Conservation (phyloP, 306 rosid genomes). For the Pterocarpus santalinus region DNA sequence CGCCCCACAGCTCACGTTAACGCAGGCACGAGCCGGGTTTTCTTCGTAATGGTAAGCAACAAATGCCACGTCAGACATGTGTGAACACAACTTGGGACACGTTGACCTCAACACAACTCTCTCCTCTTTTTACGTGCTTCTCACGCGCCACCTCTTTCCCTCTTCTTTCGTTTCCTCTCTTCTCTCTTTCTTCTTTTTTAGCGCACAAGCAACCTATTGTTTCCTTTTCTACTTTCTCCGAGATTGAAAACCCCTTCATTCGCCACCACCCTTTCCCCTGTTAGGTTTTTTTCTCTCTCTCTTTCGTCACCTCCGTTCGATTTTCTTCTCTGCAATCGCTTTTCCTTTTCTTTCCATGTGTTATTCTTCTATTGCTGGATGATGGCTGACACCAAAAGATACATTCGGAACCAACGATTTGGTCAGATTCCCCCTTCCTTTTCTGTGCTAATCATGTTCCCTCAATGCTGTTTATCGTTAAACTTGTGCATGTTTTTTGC, state of each 20-base stretch:
- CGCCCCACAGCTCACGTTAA: too few species aligned
- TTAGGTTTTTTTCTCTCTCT: constrained; percentile 3
- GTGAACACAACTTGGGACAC: constrained; percentile 29
- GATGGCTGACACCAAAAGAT: constrained; percentile 62
- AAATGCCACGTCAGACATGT: constrained; percentile 49
- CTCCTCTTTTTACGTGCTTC: constrained; percentile 16
- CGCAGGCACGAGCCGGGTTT: too few species aligned
- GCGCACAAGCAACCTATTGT: background rate
- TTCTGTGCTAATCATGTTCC: background rate
- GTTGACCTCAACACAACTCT: constrained; percentile 21
- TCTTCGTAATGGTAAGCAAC: constrained; percentile 20
- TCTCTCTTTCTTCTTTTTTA: background rate
- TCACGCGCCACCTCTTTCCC: constrained; percentile 51
- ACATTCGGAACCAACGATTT: constrained; percentile 54
- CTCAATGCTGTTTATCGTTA: background rate
- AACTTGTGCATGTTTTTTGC: background rate
- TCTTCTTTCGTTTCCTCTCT: background rate
- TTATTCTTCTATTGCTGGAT: constrained; percentile 24
- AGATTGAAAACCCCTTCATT: background rate
- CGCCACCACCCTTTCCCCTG: background rate
- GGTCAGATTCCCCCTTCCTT: constrained; percentile 49
- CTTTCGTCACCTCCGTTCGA: background rate
- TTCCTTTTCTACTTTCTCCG: background rate
- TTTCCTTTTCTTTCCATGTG: background rate
- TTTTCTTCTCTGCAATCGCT: constrained; percentile 1